Evolutionary conservation across 1,139 yeast species (phyloP), one percentile per base, ranked within the genome.

Genomic region (Geotrichum candidum): DNA sequence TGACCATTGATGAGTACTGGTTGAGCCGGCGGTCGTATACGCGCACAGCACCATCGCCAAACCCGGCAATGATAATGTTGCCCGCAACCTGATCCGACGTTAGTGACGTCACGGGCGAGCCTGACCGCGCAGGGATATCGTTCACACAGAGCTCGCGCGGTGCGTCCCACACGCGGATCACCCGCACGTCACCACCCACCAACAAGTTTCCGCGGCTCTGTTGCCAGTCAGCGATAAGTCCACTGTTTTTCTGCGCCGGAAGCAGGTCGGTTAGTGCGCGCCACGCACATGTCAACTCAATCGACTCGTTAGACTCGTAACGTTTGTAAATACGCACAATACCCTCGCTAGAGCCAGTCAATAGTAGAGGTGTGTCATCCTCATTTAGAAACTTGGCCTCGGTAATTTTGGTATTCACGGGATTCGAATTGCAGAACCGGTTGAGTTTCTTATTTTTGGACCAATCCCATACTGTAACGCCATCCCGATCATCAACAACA

Each of bases 21-120:
- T 89, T 95, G 64, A 90, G 73, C 68, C 99, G 81, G 62, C 97
- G 82, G 74, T 94, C 99, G 73, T 92, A 94, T 1, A 91, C 96
- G 65, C 98, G 79, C 57, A 94, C 77, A 23, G 90, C 84, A 15
- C 99, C 99, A 73, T 95, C 98, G 51, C 88, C 92, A 74, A 94
- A 95, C 0, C 99, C 99, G 9, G 96, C 94, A 48, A 90, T 85
- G 68, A 94, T 84, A 1, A 90, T 81, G 70, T 92, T 87, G n/a
- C 99, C 98, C 0, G 96, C 90, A 11, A 94, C 94, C 73, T 94
- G 98, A 71, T 94, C 99, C 0, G 97, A 90, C 0, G 98, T 91
- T 61, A 94, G 78, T 0, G 96, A 82, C 0, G 97, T 88, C 61
- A 94, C 88, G 13, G 95, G 86, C n/a, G 95, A 86, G 0, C 96